These are phyloP conservation scores for Leccinum broughii DNA, from an alignment of 768 basidiomycete genomes.

Conservation along the genomic window DNA sequence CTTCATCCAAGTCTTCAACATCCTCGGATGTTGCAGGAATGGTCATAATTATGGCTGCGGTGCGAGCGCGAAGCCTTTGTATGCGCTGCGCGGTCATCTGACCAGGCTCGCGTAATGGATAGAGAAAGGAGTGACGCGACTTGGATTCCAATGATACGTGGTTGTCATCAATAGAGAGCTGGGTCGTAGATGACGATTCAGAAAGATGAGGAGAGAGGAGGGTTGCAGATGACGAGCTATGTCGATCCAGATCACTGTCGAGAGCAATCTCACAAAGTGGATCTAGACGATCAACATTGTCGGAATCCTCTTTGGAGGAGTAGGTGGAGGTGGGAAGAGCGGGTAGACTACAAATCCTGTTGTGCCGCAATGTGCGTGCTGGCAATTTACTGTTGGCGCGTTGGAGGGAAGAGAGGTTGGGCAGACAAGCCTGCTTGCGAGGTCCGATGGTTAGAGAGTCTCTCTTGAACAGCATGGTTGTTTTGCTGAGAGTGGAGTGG, in stretches of 20 bases:
- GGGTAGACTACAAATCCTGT: constrained; percentile 16
- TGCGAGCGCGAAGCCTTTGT: constrained; percentile 30
- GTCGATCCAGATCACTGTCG: constrained; percentile 20
- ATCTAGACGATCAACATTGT: constrained; percentile 7
- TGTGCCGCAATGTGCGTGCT: constrained; percentile 2
- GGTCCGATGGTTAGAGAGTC: constrained; percentile 9
- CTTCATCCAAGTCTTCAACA: background rate
- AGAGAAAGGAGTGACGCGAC: constrained; percentile 14
- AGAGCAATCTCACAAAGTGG: constrained; percentile 13
- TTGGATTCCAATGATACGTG: constrained; percentile 12
- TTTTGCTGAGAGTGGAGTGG: constrained; percentile 7
- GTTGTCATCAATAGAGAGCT: constrained; percentile 7
- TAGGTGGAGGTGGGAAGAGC: constrained; percentile 4
- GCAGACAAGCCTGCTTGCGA: constrained; percentile 4
- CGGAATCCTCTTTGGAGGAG: constrained; percentile 2
- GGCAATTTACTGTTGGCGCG: constrained; percentile 7
- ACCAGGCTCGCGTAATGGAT: constrained; percentile 25
- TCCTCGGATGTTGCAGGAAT: constrained; percentile 31
- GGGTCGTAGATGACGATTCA: constrained; percentile 1
- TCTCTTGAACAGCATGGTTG: constrained; percentile 21
- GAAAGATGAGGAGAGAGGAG: constrained; percentile 20
- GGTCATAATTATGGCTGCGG: constrained; percentile 25
- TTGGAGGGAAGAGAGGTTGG: constrained; percentile 1
- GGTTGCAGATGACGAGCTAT: constrained; percentile 23
- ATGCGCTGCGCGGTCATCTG: constrained; percentile 26